Percentiles rank a stretch among this genome's conserved stretches.
phyloP scores from a whole-genome alignment of 2,329 filamentous ascomycete genomes.

The Colletotrichum lini region DNA sequence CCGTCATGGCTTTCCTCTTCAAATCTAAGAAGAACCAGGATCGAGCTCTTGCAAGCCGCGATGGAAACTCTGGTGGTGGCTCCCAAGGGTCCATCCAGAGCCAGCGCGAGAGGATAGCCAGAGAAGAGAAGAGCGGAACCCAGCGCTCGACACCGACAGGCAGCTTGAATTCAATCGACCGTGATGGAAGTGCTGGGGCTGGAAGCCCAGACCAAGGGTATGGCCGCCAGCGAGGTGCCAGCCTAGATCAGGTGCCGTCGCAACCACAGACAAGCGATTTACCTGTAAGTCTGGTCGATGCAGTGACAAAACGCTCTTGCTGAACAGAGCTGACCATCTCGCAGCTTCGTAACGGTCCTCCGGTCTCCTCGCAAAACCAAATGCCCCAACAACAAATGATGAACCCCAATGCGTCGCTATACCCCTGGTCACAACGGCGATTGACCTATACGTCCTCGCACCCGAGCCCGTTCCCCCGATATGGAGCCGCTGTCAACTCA shows the following conservation, averaged over 20 bases:
- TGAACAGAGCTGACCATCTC: constrained; percentile 14
- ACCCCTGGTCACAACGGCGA: constrained; percentile 94
- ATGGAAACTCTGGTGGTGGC: constrained; percentile 59
- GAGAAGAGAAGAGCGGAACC: constrained; percentile 68
- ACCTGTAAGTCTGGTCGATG: constrained; percentile 57
- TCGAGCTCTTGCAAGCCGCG: constrained; percentile 69
- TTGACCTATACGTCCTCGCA: constrained; percentile 88
- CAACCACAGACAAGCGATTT: constrained; percentile 52
- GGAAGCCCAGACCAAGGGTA: constrained; percentile 77
- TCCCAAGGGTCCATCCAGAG: constrained; percentile 66
- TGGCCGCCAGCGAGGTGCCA: constrained; percentile 68
- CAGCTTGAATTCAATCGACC: constrained; percentile 81
- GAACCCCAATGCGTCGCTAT: constrained; percentile 83
- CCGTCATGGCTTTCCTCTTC: constrained; percentile 84
- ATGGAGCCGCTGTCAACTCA: constrained; percentile 96
- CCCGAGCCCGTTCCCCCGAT: constrained; percentile 92
- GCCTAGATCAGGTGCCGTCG: constrained; percentile 63
- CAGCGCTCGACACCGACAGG: constrained; percentile 81
- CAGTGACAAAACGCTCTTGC: constrained; percentile 52
- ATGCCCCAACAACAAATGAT: constrained; percentile 38
- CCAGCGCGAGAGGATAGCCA: constrained; percentile 50
- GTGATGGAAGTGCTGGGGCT: constrained; percentile 68
- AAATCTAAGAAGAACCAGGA: constrained; percentile 85
- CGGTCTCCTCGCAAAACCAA: constrained; percentile 47
- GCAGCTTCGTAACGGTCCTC: constrained; percentile 70